Evolutionary conservation across 257 asterid genomes (phyloP).

Genomic region (Penstemon eatonii): DNA sequence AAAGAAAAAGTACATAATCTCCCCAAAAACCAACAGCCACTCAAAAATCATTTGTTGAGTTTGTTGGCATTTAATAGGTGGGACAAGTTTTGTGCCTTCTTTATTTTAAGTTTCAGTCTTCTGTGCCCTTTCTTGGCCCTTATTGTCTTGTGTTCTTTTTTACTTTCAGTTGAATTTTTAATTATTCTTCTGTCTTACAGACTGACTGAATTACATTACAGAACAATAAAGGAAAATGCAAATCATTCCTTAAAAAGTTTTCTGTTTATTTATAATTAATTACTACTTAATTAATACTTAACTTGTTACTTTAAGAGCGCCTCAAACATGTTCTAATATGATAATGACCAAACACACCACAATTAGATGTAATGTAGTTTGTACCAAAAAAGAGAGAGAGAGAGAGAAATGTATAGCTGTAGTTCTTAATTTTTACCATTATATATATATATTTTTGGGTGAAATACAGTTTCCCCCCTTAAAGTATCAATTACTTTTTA

Average conservation of each 20-base stretch:
- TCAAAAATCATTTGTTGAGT: too few relatives aligned
- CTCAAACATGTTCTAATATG: too few relatives aligned
- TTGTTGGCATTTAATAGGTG: too few relatives aligned
- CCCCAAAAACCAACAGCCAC: too few relatives aligned
- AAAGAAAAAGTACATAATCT: too few relatives aligned
- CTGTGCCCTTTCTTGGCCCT: constrained; percentile 46
- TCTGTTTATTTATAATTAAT: constrained; percentile 13
- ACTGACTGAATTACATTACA: constrained; percentile 30
- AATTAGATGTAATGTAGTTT: too few relatives aligned
- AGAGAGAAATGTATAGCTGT: too few relatives aligned
- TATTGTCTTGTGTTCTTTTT: constrained; percentile 44
- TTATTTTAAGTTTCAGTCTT: constrained; percentile 21
- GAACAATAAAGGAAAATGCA: constrained; percentile 38
- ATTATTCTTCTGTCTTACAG: constrained; percentile 32
- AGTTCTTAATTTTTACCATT: too few relatives aligned
- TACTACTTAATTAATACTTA: not conserved
- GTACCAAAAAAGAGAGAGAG: too few relatives aligned
- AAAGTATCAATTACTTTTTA: too few relatives aligned
- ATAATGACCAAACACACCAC: too few relatives aligned
- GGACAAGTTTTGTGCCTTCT: not conserved
- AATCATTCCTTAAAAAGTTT: constrained; percentile 48
- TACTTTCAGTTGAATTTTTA: constrained; percentile 24
- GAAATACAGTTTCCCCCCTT: too few relatives aligned
- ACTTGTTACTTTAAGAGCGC: not conserved
- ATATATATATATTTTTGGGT: rapidly evolving